Evolutionary conservation across 371 early-diverging fungal genomes (phyloP), one percentile per base, ranked within the genome.

Genomic region (Haplosporangium sp.): DNA sequence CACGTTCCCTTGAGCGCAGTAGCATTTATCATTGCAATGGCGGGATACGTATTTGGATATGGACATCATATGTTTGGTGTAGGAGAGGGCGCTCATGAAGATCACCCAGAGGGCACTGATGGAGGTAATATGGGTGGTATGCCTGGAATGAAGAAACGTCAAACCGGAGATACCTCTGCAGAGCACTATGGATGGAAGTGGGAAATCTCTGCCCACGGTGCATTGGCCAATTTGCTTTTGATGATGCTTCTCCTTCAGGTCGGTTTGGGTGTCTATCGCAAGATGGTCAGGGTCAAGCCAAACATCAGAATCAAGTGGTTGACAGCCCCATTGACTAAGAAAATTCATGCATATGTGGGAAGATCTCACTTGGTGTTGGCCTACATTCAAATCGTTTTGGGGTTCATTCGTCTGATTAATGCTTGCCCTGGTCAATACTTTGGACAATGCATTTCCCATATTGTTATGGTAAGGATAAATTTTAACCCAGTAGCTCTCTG

Each of bases 201-300:
- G 67, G 63, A 71, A 20, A 42, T 55, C 34, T 66, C 74, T 39
- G 79, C 74, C 47, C 79, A 78, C 9, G 71, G 74, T 20, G 67
- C 74, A 9, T 62, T 78, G 55, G 79, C 61, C 59, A 78, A 67
- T 59, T 8, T 78, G 57, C 56, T 78, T 10, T 40, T 78, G 42
- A 7, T 78, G 0, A 35, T 78, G 27, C 67, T 78, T n/a, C 59
- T 73, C 61, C 45, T 74, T 3, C 79, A 78, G 58, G 67, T 74
- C 34, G 71, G 74, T 39, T 69, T 78, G 74, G 79, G 79, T 20
- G 70, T 74, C 61, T 78, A 78, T 35, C 74, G 79, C 55, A 78
- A 74, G 61, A 4, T 78, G 63, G 58, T 61, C 37, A 78, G 74
- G 68, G 42, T 56, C 48, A 58, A 61, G 9, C 67, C 79, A 66